Evolutionary conservation across 192 early-diverging fungal species (phyloP).

Genomic region (Chytriomyces hyalinus): DNA sequence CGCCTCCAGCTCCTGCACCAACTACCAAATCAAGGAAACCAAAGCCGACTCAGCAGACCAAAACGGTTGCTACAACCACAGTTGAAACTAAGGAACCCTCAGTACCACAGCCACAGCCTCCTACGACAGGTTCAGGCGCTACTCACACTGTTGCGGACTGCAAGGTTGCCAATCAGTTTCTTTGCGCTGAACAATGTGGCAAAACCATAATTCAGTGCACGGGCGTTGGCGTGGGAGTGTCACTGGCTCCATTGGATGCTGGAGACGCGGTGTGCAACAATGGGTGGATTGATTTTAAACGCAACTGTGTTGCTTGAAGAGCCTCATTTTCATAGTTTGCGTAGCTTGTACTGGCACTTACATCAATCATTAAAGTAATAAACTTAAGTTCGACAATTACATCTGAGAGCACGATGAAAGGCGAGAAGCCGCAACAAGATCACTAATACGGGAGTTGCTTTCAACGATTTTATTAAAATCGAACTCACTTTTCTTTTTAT

Average conservation of each 20-base stretch:
- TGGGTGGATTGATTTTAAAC: not conserved
- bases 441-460: not conserved
- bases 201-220: constrained; percentile 3
- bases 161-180: not conserved
- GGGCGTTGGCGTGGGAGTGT: not conserved
- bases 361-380: too few relatives aligned
- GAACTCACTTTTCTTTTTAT: too few relatives aligned
- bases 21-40: not conserved
- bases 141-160: not conserved
- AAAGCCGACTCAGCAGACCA: not conserved
- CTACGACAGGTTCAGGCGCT: not conserved
- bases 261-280: not conserved
- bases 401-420: too few relatives aligned
- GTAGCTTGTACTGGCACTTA: too few relatives aligned
- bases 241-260: not conserved
- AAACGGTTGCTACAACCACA: not conserved
- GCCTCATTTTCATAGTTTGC: too few relatives aligned
- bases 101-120: not conserved
- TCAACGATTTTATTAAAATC: too few relatives aligned
- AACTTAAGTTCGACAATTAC: too few relatives aligned
- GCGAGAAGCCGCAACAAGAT: constrained; percentile 39
- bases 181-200: constrained; percentile 6
- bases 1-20: not conserved
- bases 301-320: not conserved
- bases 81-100: not conserved